Evolutionary conservation across 768 basidiomycete genomes (phyloP), one percentile per base, ranked within the genome.

Genomic region (Suillus weaverae): DNA sequence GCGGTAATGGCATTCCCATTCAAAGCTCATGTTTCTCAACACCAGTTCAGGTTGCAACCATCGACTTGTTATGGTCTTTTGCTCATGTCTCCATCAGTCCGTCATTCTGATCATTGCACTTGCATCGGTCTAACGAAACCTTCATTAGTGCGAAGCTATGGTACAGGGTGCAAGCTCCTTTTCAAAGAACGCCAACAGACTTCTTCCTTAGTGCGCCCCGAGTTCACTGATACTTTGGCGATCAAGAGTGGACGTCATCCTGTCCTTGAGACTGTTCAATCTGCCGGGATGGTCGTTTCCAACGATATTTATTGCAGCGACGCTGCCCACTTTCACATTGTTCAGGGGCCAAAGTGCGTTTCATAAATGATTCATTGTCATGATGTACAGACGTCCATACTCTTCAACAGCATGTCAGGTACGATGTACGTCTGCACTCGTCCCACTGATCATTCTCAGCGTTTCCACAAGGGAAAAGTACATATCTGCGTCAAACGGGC

Each of bases 221-320:
- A 97, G 69, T 95, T 94, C 71, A 95, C 94, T 8, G 91, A 89
- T 2, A 95, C 93, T 3, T 79, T 95, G 9, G 94, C 95, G 1
- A 89, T 98, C 75, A 96, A 95, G 74, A 84, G 86, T 0, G 95
- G 95, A 1, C 84, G 93, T 3, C 95, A 98, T 73, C 95, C 97
- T 1, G 83, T 97, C 8, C 82, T 97, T 16, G 94, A 97, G 74
- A 87, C 81, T 6, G 80, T 89, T 2, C 87, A 90, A 65, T 79
- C 86, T 1, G 83, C 85, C 0, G 90, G 88, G 4, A 86, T 83
- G 5, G 80, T 95, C 33, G 87, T 98, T 4, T 84, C 93, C 5
- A 99, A 98, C 71, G 97, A 99, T 72, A 88, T 92, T 1, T 99
- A 92, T 70, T 92, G 92, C 70, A 91, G 89, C 64, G 86, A 90